A percentile compares a stretch with the other conserved stretches of the same genome.
These are phyloP conservation scores for Conticribra guillardii DNA, from an alignment of 108 stramenopile species.

Conservation along the genomic window DNA sequence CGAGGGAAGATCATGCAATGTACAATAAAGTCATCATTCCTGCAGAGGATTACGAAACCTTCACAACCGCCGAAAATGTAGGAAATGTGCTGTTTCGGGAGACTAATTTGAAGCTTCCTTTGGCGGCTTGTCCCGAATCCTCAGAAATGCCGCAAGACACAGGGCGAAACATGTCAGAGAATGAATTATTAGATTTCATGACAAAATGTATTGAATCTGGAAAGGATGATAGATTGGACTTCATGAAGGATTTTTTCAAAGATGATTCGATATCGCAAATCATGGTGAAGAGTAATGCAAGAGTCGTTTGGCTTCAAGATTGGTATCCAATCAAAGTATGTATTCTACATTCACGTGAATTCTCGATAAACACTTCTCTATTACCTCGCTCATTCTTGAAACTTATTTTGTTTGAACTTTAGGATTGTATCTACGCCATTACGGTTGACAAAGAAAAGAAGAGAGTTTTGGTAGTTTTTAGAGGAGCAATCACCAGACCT, in stretches of 20 bases:
- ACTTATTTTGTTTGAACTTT: neutral
- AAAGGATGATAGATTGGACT: constrained; percentile 48
- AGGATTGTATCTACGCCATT: constrained; percentile 67
- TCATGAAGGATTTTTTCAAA: constrained; percentile 66
- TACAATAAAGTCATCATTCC: constrained; percentile 36
- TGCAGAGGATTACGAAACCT: constrained; percentile 42
- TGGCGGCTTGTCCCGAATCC: neutral
- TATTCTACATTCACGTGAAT: neutral
- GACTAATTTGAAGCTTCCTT: constrained; percentile 13
- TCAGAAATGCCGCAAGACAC: constrained; percentile 7
- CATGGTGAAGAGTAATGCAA: constrained; percentile 62
- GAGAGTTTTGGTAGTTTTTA: constrained; percentile 67
- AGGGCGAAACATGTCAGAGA: constrained; percentile 50
- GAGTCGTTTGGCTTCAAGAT: constrained; percentile 76
- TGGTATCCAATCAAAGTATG: constrained; percentile 62
- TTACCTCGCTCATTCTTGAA: too few relatives aligned
- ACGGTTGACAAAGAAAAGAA: constrained; percentile 60
- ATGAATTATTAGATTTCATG: constrained; percentile 57
- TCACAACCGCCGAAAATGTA: constrained; percentile 43
- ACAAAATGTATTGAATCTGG: constrained; percentile 59
- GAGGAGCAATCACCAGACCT: constrained; percentile 68
- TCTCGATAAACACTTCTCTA: too few relatives aligned
- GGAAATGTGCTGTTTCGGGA: constrained; percentile 25
- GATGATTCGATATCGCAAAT: constrained; percentile 55
- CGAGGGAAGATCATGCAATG: constrained; percentile 42